Conservation (phyloP, 2,329 filamentous ascomycete genomes). For the Bipolaris gigantea region DNA sequence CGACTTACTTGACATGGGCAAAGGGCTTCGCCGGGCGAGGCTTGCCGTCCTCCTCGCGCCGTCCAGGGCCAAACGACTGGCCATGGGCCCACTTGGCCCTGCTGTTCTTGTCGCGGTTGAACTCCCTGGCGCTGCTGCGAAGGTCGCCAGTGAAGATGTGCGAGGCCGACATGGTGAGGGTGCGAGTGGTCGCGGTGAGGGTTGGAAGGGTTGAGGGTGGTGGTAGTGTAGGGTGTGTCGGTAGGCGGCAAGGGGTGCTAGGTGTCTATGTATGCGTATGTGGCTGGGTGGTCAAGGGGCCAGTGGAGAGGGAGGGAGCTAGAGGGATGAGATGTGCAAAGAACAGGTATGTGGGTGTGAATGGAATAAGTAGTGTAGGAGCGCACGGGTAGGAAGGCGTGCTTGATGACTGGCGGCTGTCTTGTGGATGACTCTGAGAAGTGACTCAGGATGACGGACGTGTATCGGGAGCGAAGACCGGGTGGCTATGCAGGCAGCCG, state of each 20-base stretch:
- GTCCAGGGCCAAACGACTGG: constrained; percentile 43
- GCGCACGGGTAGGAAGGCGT: constrained; percentile 28
- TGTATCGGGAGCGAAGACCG: constrained; percentile 20
- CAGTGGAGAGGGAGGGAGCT: constrained; percentile 9
- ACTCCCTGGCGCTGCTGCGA: constrained; percentile 57
- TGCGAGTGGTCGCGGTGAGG: constrained; percentile 4
- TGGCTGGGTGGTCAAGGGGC: constrained; percentile 21
- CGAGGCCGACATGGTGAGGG: constrained; percentile 48
- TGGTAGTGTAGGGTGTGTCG: not conserved
- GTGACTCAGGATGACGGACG: constrained; percentile 38
- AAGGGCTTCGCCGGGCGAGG: constrained; percentile 43
- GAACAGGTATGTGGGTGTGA: constrained; percentile 14
- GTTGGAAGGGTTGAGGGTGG: not conserved
- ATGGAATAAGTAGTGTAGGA: constrained; percentile 15
- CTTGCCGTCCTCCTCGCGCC: constrained; percentile 39
- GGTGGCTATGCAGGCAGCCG: constrained; percentile 36
- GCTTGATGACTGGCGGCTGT: constrained; percentile 37
- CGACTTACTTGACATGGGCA: constrained; percentile 35
- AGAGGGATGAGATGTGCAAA: constrained; percentile 11
- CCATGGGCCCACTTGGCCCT: constrained; percentile 57
- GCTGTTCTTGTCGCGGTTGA: constrained; percentile 54
- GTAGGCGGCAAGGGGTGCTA: not conserved
- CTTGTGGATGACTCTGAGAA: constrained; percentile 39
- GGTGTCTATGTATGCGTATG: constrained; percentile 10
- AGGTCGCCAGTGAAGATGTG: constrained; percentile 56